A percentile compares a stretch with the other conserved stretches of the same genome.
phyloP scores from a whole-genome alignment of 2,329 filamentous ascomycete species.

The Curvularia hawaiiensis region DNA sequence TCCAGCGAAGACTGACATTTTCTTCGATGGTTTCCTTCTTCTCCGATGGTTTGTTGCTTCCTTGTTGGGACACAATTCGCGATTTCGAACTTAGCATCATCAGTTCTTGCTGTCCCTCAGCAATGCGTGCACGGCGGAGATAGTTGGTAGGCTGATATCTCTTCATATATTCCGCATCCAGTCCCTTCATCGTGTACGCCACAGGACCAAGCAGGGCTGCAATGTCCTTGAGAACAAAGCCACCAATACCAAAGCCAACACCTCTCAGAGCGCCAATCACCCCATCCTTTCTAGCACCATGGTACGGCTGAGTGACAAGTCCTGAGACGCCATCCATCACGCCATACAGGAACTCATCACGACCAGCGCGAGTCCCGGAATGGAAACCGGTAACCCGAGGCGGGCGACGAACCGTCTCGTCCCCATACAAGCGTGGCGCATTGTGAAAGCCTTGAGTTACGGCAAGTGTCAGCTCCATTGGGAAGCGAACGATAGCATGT shows the following conservation, averaged over 20 bases:
- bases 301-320: conserved; percentile 63
- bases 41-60: conserved; percentile 12
- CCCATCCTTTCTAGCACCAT: conserved; percentile 62
- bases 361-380: conserved; percentile 65
- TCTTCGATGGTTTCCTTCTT: conserved; percentile 42
- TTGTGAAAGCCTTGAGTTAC: conserved; percentile 74
- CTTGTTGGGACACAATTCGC: conserved; percentile 11
- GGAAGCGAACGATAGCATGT: conserved; percentile 59
- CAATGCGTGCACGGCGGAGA: conserved; percentile 63
- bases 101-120: conserved; percentile 56
- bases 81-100: conserved; percentile 24
- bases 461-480: conserved; percentile 65
- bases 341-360: conserved; percentile 66
- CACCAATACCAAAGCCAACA: conserved; percentile 66
- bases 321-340: conserved; percentile 70
- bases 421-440: conserved; percentile 71
- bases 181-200: conserved; percentile 68
- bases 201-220: conserved; percentile 65
- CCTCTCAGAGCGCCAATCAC: conserved; percentile 59
- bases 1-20: conserved; percentile 30
- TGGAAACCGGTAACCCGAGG: conserved; percentile 68
- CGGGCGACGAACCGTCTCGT: conserved; percentile 69
- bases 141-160: conserved; percentile 59
- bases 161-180: conserved; percentile 64
- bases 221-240: conserved; percentile 68